phyloP scores from a whole-genome alignment of 768 basidiomycete genomes.

The Mycena floridula region DNA sequence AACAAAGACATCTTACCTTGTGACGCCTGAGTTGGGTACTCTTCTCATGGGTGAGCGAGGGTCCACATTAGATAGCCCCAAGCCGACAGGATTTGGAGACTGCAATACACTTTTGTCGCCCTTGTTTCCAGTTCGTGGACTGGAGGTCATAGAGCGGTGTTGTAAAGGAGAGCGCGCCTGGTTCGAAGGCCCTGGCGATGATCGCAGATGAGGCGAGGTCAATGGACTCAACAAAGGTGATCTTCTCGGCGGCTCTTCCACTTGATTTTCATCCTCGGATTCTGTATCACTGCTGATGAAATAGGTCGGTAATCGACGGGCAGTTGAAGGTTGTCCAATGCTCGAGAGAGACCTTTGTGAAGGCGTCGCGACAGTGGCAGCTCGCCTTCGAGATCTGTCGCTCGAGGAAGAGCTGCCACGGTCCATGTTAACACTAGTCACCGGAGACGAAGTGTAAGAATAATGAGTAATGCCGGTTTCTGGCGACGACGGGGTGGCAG shows the following conservation, averaged over 20 bases:
- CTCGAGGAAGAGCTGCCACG: not conserved
- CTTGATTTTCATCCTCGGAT: no score
- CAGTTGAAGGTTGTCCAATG: no score
- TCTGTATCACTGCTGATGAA: no score
- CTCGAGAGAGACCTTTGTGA: no score
- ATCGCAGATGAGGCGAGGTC: not conserved
- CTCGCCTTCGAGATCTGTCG: not conserved
- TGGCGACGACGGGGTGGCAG: not conserved
- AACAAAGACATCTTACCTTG: constrained; percentile 2
- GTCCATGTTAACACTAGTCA: not conserved
- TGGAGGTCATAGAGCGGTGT: constrained; percentile 2
- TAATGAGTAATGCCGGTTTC: not conserved
- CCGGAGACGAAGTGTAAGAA: not conserved
- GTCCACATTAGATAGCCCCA: not conserved
- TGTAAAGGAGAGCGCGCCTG: no score
- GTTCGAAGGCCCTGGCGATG: not conserved
- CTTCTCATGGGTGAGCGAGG: constrained; percentile 3
- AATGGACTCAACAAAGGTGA: constrained; percentile 4
- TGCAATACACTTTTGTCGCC: no score
- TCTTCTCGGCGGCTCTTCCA: no score
- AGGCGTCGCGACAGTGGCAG: no score
- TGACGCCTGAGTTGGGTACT: not conserved
- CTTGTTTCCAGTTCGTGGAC: no score
- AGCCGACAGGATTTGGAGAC: not conserved
- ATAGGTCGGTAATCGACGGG: no score